Evolutionary conservation across 371 early-diverging fungal species (phyloP).

Genomic region (Syncephalis fuscata): DNA sequence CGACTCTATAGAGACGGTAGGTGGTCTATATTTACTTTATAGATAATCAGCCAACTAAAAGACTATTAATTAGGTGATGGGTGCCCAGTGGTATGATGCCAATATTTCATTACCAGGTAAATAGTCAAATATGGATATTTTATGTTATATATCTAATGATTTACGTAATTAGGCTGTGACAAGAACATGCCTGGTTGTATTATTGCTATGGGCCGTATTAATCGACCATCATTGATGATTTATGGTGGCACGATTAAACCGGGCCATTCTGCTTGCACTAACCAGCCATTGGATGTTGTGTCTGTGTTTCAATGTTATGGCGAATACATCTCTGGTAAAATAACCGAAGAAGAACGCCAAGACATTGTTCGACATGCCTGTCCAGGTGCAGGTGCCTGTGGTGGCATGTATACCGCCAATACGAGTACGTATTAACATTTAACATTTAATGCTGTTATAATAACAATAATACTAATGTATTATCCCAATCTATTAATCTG

Average conservation of each 20-base stretch:
- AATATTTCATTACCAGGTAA: slow-evolving; percentile 75
- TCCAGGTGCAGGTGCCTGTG: slow-evolving; percentile 95
- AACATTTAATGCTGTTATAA: neutral
- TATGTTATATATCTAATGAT: slow-evolving; percentile 8
- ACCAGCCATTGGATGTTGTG: slow-evolving; percentile 66
- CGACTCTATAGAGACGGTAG: slow-evolving; percentile 92
- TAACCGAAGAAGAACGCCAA: slow-evolving; percentile 65
- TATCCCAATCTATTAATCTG: no score
- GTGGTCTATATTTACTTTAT: slow-evolving; percentile 1
- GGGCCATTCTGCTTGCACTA: slow-evolving; percentile 44
- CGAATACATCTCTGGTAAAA: slow-evolving; percentile 72
- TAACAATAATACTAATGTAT: slow-evolving; percentile 1
- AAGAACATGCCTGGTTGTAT: slow-evolving; percentile 97
- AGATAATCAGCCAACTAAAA: neutral
- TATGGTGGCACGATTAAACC: slow-evolving; percentile 84
- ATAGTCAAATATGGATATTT: neutral
- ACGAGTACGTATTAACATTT: slow-evolving; percentile 43
- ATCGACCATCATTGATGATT: slow-evolving; percentile 90
- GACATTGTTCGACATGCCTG: slow-evolving; percentile 83
- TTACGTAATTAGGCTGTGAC: slow-evolving; percentile 53
- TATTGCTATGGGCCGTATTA: slow-evolving; percentile 89
- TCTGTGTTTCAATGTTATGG: slow-evolving; percentile 95
- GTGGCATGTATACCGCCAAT: slow-evolving; percentile 98
- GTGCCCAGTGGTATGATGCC: slow-evolving; percentile 92
- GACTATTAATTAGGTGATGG: slow-evolving; percentile 42